A percentile compares a stretch with the other conserved stretches of the same genome.
Evolutionary conservation across 768 basidiomycete genomes (phyloP).

Genomic region (Rhizopogon vulgaris): DNA sequence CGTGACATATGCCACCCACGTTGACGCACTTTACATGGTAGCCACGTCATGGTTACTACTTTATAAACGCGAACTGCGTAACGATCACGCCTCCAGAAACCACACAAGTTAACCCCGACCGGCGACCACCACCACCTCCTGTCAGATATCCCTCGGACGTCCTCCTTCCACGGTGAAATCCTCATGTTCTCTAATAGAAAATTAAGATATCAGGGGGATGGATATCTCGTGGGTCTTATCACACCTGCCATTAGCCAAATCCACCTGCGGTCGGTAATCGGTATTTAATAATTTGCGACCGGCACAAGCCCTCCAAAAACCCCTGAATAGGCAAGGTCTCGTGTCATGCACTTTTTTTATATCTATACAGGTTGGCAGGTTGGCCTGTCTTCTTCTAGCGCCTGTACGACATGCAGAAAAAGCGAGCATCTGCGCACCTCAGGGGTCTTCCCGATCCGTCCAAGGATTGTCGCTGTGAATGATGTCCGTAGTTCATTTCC

Average conservation of each 20-base stretch:
- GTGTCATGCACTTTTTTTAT: background rate
- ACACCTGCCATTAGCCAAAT: background rate
- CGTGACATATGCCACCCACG: background rate
- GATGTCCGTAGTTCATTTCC: background rate
- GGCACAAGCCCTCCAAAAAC: background rate
- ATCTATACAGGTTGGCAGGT: background rate
- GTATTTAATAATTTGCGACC: background rate
- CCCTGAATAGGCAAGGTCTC: background rate
- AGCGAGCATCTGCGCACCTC: background rate
- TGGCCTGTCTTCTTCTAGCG: background rate
- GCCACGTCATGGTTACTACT: background rate
- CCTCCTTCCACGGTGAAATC: background rate
- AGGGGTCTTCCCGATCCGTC: background rate
- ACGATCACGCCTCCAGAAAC: background rate
- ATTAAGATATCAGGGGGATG: background rate
- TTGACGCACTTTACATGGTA: background rate
- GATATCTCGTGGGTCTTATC: background rate
- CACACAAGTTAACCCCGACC: background rate
- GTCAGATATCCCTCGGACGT: background rate
- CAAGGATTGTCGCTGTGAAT: background rate
- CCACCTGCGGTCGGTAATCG: background rate
- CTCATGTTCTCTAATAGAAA: background rate
- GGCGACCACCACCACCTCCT: no score
- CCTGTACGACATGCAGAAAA: background rate
- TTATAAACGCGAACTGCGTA: no score